Percentiles rank a stretch among this genome's conserved stretches.
phyloP scores from a whole-genome alignment of 768 basidiomycete species.

The Suillus discolor region DNA sequence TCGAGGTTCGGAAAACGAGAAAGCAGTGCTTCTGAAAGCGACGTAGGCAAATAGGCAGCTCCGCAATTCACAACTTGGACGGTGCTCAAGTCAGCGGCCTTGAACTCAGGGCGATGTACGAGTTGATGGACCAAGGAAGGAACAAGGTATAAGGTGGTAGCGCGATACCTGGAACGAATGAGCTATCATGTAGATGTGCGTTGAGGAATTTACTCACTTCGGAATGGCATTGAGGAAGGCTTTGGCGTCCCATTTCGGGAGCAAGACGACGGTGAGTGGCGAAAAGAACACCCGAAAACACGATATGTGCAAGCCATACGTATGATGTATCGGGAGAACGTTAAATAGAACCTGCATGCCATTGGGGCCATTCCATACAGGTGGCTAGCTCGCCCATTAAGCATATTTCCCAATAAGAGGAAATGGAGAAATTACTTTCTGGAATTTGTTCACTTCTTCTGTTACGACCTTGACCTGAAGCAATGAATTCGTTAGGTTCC shows the following conservation, averaged over 20 bases:
- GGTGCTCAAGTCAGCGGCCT: slow-evolving; percentile 54
- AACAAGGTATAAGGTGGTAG: slow-evolving; percentile 52
- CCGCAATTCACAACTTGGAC: slow-evolving; percentile 50
- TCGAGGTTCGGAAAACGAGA: slow-evolving; percentile 37
- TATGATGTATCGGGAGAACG: slow-evolving; percentile 70
- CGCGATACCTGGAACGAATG: slow-evolving; percentile 46
- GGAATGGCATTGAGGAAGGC: slow-evolving; percentile 53
- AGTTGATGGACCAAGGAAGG: slow-evolving; percentile 71
- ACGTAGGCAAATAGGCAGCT: slow-evolving; percentile 68
- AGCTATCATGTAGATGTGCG: background rate
- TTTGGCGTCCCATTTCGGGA: slow-evolving; percentile 64
- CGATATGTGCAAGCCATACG: slow-evolving; percentile 59
- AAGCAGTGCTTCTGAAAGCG: slow-evolving; percentile 47
- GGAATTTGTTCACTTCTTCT: slow-evolving; percentile 35
- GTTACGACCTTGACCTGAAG: slow-evolving; percentile 38
- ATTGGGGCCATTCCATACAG: slow-evolving; percentile 41
- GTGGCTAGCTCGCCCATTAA: slow-evolving; percentile 33
- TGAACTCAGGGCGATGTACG: slow-evolving; percentile 51
- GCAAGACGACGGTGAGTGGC: slow-evolving; percentile 51
- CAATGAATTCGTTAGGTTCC: slow-evolving; percentile 54
- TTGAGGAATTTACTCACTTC: slow-evolving; percentile 45
- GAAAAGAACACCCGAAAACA: slow-evolving; percentile 49
- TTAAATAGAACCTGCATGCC: slow-evolving; percentile 52
- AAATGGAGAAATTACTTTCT: slow-evolving; percentile 36
- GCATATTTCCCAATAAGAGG: background rate